Base-by-base conservation (phyloP, 2,329 filamentous ascomycete species). In the Xylariaceae sp. region DNA sequence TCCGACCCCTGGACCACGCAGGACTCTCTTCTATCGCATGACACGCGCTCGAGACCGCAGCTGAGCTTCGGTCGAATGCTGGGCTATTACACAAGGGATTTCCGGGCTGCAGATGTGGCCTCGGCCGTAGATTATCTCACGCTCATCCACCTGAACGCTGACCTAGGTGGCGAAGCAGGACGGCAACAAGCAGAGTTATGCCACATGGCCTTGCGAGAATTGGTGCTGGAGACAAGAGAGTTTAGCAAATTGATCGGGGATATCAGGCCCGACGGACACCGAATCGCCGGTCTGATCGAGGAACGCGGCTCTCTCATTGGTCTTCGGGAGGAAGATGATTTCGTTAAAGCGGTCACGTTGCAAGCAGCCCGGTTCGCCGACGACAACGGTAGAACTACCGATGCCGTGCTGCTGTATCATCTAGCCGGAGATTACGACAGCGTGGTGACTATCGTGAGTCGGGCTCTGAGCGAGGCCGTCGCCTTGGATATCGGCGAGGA, bases 181-280 rank as follows among this genome's bases (percentile, higher is more conserved):
- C 86, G 84, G 58, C 87, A 88, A 43, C 93, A 96, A 70, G 84
- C 87, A 50, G 85, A 84, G 46, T 84, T 97, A 40, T 98, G 93
- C 74, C 91, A 97, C 73, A 91, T 96, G 73, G 93, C 92, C 6
- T 80, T 99, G 54, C 90, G 93, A 37, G 95, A 98, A 74, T 86
- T 98, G 53, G 92, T 97, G 21, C 81, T 99, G n/a, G 95, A 99
- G 76, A 96, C 93, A 19, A 87, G 93, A 63, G 95, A 99, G 70
- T 99, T 98, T 74, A 93, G 93, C 68, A 90, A 91, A 68, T 80
- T 99, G 14, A 86, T 99, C 47, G 95, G 96, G 50, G 96, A 99
- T 71, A 92, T 99, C 66, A 85, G 87, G 57, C 85, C 86, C 1
- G 91, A 98, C 70, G 95, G 95, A 20, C 88, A 86, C 59, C 88